A percentile compares a stretch with the other conserved stretches of the same genome.
Evolutionary conservation across 108 stramenopile species (phyloP).

Genomic region (Conticribra guillardii): DNA sequence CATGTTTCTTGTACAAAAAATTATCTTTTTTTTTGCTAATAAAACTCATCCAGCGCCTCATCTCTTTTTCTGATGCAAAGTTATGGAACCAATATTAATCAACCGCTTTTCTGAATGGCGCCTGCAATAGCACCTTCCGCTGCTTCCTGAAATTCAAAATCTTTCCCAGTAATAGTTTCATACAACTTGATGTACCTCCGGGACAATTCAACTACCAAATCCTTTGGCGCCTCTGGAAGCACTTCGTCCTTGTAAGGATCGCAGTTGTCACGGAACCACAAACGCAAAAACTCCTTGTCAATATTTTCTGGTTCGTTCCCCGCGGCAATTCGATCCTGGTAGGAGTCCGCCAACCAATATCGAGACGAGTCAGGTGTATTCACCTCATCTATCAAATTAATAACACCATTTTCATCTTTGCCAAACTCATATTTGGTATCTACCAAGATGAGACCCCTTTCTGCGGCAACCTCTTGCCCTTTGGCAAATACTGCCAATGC

Average conservation of each 20-base stretch:
- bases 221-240: constrained; percentile 94
- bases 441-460: constrained; percentile 94
- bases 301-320: constrained; percentile 98
- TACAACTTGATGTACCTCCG: constrained; percentile 95
- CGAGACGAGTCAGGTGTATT: constrained; percentile 98
- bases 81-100: too few relatives aligned
- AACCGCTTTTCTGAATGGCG: constrained; percentile 66
- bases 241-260: constrained; percentile 96
- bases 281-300: constrained; percentile 98
- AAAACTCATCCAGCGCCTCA: too few relatives aligned
- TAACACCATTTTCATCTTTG: constrained; percentile 79
- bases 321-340: constrained; percentile 77
- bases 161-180: constrained; percentile 95
- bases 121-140: constrained; percentile 63
- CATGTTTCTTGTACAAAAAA: too few relatives aligned
- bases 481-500: constrained; percentile 79
- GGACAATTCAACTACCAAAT: constrained; percentile 93
- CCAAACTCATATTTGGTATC: constrained; percentile 99
- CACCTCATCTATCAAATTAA: constrained; percentile 96
- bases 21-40: too few relatives aligned
- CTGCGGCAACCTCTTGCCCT: constrained; percentile 88
- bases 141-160: constrained; percentile 71
- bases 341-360: constrained; percentile 94
- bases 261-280: constrained; percentile 96
- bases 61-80: too few relatives aligned